phyloP scores from a whole-genome alignment of 305 asterid genomes.

The Solanum chacoense region DNA sequence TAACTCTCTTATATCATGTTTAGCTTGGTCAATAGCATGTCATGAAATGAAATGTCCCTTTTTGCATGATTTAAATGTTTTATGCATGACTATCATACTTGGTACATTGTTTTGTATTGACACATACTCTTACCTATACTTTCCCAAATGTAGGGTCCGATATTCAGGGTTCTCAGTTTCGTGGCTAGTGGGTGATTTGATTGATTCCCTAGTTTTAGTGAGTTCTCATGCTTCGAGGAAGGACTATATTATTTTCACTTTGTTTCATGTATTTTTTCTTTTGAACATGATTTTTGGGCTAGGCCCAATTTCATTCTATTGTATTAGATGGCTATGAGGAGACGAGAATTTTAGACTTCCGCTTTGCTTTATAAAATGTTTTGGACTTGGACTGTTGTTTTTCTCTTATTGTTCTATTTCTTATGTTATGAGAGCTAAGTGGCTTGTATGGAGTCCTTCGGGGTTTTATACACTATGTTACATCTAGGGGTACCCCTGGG shows the following conservation, averaged over 20 bases:
- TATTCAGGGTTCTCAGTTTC: background rate
- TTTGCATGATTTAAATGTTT: background rate
- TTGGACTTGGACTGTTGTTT: no score
- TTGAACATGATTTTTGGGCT: background rate
- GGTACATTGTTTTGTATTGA: background rate
- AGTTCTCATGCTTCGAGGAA: background rate
- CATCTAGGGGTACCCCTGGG: no score
- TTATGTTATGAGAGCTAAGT: no score
- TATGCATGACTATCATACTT: background rate
- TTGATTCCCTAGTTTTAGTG: background rate
- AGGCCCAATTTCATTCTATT: background rate
- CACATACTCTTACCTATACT: background rate
- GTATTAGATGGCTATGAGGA: background rate
- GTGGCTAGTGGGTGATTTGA: background rate
- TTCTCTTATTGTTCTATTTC: no score
- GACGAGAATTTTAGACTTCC: no score
- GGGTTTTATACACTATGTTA: no score
- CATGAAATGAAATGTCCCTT: background rate
- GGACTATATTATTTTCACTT: background rate
- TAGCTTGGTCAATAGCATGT: background rate
- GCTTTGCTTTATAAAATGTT: no score
- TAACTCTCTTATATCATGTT: background rate
- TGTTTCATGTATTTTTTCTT: background rate
- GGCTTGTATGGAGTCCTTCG: no score
- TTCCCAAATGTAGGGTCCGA: background rate